Evolutionary conservation across 768 basidiomycete genomes (phyloP).

Genomic region (Amanita thiersii): DNA sequence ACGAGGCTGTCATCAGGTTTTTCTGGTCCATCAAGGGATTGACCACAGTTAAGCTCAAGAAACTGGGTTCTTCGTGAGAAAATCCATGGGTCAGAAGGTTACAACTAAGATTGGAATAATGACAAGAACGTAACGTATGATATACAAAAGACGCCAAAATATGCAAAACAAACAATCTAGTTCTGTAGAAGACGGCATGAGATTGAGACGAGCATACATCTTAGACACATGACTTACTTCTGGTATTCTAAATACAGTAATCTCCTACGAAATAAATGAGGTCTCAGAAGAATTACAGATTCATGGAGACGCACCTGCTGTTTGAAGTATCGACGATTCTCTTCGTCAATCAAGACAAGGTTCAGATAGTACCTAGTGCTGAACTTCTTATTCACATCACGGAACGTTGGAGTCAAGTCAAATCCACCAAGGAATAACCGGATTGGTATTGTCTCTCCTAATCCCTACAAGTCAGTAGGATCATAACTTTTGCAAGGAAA

Average conservation of each 20-base stretch:
- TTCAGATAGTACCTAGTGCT: constrained; percentile 96
- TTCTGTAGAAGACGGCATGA: no score
- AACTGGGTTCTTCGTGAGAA: no score
- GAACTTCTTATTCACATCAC: constrained; percentile 99
- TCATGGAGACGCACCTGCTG: constrained; percentile 67
- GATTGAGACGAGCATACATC: no score
- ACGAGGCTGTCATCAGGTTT: no score
- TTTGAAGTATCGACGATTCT: constrained; percentile 96
- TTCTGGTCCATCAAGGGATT: no score
- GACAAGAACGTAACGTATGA: no score
- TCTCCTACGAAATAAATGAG: constrained; percentile 28
- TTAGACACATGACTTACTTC: constrained; percentile 41
- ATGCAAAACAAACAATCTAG: no score
- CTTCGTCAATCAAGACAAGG: constrained; percentile 94
- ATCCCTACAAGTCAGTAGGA: background rate
- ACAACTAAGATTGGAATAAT: no score
- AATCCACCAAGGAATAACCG: constrained; percentile 97
- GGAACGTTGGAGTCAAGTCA: constrained; percentile 96
- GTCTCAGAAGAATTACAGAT: background rate
- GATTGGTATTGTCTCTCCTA: constrained; percentile 97
- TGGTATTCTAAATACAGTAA: constrained; percentile 86
- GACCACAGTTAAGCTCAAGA: no score
- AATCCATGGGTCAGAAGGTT: no score
- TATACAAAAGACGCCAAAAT: no score
- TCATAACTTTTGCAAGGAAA: background rate